Evolutionary conservation across 306 rosid genomes (phyloP).

Genomic region (Pterocarpus santalinus): DNA sequence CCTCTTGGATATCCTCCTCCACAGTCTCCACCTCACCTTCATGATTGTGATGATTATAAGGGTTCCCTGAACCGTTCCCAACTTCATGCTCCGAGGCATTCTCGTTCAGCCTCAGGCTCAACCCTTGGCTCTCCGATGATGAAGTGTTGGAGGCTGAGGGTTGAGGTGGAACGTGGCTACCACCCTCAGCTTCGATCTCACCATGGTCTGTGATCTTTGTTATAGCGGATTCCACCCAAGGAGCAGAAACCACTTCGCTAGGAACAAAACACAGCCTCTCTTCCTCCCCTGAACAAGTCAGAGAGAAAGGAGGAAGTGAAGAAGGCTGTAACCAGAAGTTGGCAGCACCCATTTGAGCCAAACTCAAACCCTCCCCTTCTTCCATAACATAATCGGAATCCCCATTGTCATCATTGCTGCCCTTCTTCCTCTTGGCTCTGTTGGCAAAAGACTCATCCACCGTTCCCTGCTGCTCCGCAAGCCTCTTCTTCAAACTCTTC

Average conservation of each 20-base stretch:
- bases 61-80: slow-evolving; percentile 75
- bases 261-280: slow-evolving; percentile 80
- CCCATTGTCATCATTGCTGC: slow-evolving; percentile 47
- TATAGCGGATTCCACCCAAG: slow-evolving; percentile 73
- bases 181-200: slow-evolving; percentile 59
- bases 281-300: slow-evolving; percentile 69
- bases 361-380: slow-evolving; percentile 58
- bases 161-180: slow-evolving; percentile 47
- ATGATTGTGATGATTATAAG: slow-evolving; percentile 55
- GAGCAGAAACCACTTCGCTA: slow-evolving; percentile 67
- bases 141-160: slow-evolving; percentile 70
- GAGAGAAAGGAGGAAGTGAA: slow-evolving; percentile 67
- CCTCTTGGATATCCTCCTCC: slow-evolving; percentile 66
- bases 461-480: slow-evolving; percentile 57
- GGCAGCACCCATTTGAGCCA: slow-evolving; percentile 62
- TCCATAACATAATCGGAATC: slow-evolving; percentile 44
- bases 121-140: slow-evolving; percentile 73
- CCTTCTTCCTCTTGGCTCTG: slow-evolving; percentile 83
- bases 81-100: slow-evolving; percentile 68
- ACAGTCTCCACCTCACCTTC: slow-evolving; percentile 62
- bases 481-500: slow-evolving; percentile 87
- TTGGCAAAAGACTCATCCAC: slow-evolving; percentile 59
- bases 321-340: slow-evolving; percentile 73
- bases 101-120: slow-evolving; percentile 64
- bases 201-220: slow-evolving; percentile 74